Conservation (phyloP, 2,329 filamentous ascomycete genomes). For the Intubia oerlemansii region DNA sequence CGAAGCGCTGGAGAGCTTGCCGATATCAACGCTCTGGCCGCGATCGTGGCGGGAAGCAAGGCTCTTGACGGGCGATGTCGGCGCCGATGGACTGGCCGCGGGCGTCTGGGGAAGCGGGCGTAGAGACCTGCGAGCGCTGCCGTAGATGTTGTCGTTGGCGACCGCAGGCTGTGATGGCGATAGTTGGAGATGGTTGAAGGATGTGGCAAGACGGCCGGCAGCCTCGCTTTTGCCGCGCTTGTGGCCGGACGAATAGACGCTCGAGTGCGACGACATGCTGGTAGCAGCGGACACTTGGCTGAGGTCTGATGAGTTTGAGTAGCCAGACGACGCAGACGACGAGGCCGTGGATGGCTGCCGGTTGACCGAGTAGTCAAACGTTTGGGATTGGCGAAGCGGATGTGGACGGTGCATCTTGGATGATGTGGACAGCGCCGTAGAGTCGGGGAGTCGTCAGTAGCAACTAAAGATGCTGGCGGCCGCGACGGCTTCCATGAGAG, state of each 20-base stretch:
- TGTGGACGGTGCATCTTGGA: conserved; percentile 36
- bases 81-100: conserved; percentile 15
- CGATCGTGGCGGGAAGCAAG: conserved; percentile 15
- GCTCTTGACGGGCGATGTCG: conserved; percentile 11
- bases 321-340: conserved; percentile 48
- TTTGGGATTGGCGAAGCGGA: conserved; percentile 34
- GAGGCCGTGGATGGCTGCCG: conserved; percentile 50
- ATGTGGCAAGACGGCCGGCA: conserved; percentile 28
- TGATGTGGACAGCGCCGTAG: too few species aligned
- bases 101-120: conserved; percentile 52
- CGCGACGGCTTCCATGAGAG: conserved; percentile 4
- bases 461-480: conserved; percentile 7
- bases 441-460: conserved; percentile 10
- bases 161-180: conserved; percentile 14
- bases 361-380: conserved; percentile 25
- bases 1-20: conserved; percentile 23
- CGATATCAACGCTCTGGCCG: conserved; percentile 43
- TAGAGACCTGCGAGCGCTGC: conserved; percentile 53
- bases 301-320: conserved; percentile 37
- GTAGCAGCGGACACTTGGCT: conserved; percentile 24
- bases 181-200: conserved; percentile 17
- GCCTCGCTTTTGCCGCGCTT: conserved; percentile 58
- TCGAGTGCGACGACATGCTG: conserved; percentile 53
- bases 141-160: conserved; percentile 40
- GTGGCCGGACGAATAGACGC: conserved; percentile 35